Evolutionary conservation across 371 early-diverging fungal genomes (phyloP).

Genomic region (Mucor circinelloides): DNA sequence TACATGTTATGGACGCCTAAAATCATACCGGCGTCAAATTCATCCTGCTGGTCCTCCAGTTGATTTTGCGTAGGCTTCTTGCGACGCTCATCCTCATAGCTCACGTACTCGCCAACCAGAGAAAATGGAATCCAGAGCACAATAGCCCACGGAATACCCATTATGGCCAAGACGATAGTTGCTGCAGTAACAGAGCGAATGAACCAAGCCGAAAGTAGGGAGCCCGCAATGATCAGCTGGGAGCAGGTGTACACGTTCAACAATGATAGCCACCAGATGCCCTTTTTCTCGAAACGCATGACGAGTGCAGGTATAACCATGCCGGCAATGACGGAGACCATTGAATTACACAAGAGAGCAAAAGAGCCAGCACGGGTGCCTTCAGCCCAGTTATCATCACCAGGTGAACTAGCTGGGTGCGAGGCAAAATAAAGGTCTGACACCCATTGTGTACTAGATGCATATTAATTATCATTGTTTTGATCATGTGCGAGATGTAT

Average conservation of each 20-base stretch:
- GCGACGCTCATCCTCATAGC: constrained; percentile 45
- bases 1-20: constrained; percentile 83
- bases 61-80: constrained; percentile 1
- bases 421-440: constrained; percentile 57
- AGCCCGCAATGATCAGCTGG: constrained; percentile 57
- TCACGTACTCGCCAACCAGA: constrained; percentile 73
- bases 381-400: constrained; percentile 41
- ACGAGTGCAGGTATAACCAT: constrained; percentile 58
- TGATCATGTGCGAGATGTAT: background rate
- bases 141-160: constrained; percentile 80
- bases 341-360: constrained; percentile 69
- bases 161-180: constrained; percentile 58
- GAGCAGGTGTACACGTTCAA: constrained; percentile 63
- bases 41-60: constrained; percentile 19
- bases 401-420: constrained; percentile 25
- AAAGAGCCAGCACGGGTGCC: constrained; percentile 73
- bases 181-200: constrained; percentile 56
- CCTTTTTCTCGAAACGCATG: constrained; percentile 28
- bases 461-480: background rate
- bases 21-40: constrained; percentile 63
- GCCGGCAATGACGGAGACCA: constrained; percentile 65
- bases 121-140: constrained; percentile 82
- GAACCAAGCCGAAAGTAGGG: constrained; percentile 59
- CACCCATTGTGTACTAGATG: constrained; percentile 56
- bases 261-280: constrained; percentile 35